Evolutionary conservation across 179 eudicot genomes (phyloP), one percentile per base, ranked within the genome.

Genomic region (Camellia oleifera): DNA sequence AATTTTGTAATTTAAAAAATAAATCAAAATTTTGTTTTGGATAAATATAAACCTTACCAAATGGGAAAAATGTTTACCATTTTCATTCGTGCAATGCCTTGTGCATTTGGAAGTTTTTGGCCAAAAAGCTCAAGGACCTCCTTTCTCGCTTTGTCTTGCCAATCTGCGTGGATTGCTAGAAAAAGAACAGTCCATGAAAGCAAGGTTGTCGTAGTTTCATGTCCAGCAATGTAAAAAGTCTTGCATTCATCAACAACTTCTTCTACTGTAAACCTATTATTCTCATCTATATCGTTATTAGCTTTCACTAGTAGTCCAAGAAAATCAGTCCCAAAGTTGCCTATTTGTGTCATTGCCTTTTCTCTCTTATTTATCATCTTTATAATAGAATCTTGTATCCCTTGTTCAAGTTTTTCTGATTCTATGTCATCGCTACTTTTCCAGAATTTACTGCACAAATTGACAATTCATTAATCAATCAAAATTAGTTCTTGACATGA

Each of bases 181-280:
- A 82, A 77, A 57, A 82, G 62, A 65, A 65, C 5, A 60, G 61
- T 65, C 84, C 84, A 82, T 7, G 40, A n/a, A 5, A 82, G 69
- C 11, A 82, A 10, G 45, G 64, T 63, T 0, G 65, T 32, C 12
- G 81, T 82, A 15, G 84, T 72, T 8, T 78, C 81, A 46, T 82
- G 84, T n/a, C 84, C 84, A 52, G 74, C 78, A 4, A 70, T 0
- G 67, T 82, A 82, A 44, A 78, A 82, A n/a, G 72, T 53, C 67
- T 78, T 82, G 74, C 84, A 82, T 50, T 82, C 78, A 8, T 72
- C 84, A 4, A 78, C 44, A 14, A 82, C 48, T 2, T 82, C 81
- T 18, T 82, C 40, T 4, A 56, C 10, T 40, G 81, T 63, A 12
- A 82, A 26, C 42, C 73, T 80, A 5, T 73, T 26, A n/a, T 65